Base-by-base conservation (phyloP, 352 stramenopile genomes). In the Phytophthora syringae region DNA sequence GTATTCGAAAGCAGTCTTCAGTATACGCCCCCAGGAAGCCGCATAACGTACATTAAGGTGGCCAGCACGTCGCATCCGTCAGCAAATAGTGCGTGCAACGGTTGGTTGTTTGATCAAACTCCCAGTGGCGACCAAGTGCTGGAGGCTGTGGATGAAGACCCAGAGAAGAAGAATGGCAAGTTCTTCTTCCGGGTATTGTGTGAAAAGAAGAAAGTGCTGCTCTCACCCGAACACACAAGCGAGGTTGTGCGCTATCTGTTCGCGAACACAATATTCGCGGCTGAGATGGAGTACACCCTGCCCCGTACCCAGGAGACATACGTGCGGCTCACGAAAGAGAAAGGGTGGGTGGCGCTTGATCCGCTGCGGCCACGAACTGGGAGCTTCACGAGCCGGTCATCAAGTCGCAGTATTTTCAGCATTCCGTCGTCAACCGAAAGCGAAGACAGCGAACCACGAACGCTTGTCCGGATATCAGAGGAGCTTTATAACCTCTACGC, bases 1-100 rank as follows among this genome's bases (percentile, higher is more conserved):
- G 84, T 94, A 22, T 89, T 94, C 37, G 84, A 94, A 62, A 91
- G 79, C 52, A 89, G 70, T 47, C 61, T 94, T 24, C 82, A 91
- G 69, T 93, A 94, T 59, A 92, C 77, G 6, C 84, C 86, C 39
- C 86, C 86, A 20, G 84, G 82, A 15, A 92, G 84, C 54, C 63
- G 69, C 11, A 90, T 93, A 67, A 93, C 84, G 40, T 94, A 94
- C 43, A 78, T 94, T 51, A 94, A 94, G 49, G 74, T 94, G 25
- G 80, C 76, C 3, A 89, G 70, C 39, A 81, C 87, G 10, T 73
- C 79, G 11, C 69, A 77, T 1, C 65, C 62, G 18, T 67, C 56
- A 25, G 52, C 60, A 28, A 87, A 75, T 55, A 79, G 63, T 11
- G 63, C 74, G 0, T 72, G 49, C 42, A 80, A 76, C n/a, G 84